Percentiles rank a stretch among this genome's conserved stretches.
These are phyloP conservation scores for Rheum nobile DNA, from an alignment of 148 eudicot genomes.

Conservation along the genomic window DNA sequence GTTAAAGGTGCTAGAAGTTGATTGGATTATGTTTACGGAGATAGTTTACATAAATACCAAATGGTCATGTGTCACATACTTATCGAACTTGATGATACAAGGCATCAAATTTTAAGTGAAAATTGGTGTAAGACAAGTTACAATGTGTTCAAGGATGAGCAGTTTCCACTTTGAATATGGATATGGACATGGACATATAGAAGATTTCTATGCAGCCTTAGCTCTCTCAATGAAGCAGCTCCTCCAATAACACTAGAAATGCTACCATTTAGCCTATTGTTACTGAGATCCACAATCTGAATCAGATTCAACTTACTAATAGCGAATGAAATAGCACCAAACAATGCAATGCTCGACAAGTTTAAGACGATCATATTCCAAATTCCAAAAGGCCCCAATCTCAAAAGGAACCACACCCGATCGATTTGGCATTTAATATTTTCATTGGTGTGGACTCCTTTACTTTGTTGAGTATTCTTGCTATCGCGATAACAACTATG, in stretches of 20 bases:
- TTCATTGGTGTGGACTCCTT: too few species aligned
- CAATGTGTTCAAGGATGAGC: slow-evolving; percentile 60
- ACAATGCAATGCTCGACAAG: slow-evolving; percentile 43
- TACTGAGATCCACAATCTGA: slow-evolving; percentile 55
- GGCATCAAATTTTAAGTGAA: background rate
- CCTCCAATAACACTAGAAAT: slow-evolving; percentile 52
- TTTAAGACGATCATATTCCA: slow-evolving; percentile 46
- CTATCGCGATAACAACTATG: too few species aligned
- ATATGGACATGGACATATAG: slow-evolving; percentile 46
- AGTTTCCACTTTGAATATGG: slow-evolving; percentile 53
- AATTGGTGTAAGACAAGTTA: slow-evolving; percentile 32
- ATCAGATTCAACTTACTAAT: slow-evolving; percentile 39
- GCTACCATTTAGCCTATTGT: slow-evolving; percentile 53
- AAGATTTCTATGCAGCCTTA: slow-evolving; percentile 42
- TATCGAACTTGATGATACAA: slow-evolving; percentile 29
- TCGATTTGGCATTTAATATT: too few species aligned
- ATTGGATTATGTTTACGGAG: slow-evolving; percentile 24
- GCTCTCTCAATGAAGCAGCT: slow-evolving; percentile 35
- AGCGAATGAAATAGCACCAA: slow-evolving; percentile 45
- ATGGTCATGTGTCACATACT: slow-evolving; percentile 30
- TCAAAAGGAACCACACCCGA: slow-evolving; percentile 44
- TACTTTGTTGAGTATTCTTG: too few species aligned
- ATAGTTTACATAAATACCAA: slow-evolving; percentile 32
- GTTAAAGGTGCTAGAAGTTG: slow-evolving; percentile 38
- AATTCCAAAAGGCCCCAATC: slow-evolving; percentile 38